Evolutionary conservation across 148 eudicot species (phyloP), one percentile per base, ranked within the genome.

Genomic region (Chenopodium album): DNA sequence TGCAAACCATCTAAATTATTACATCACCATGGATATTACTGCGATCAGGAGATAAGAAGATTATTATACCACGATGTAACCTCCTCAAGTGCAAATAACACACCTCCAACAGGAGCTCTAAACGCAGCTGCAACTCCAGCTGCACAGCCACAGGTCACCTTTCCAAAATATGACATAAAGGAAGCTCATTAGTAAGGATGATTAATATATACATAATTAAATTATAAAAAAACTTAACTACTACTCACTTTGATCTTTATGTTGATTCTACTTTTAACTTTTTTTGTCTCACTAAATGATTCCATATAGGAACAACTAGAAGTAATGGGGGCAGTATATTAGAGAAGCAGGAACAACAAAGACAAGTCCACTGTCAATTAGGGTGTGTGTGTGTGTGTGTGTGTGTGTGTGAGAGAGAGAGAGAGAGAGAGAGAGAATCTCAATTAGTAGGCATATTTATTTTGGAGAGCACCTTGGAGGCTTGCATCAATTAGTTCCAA

Each of bases 101-200:
- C 99, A 62, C 99, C 99, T 59, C 99, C 99, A 78, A 96, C 99
- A 47, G 99, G 99, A 90, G 99, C 98, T 90, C 99, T 94, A 56
- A 96, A 96, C 78, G 99, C 99, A 87, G 99, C 99, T 83, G 99
- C 98, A 79, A 96, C 99, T 86, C 99, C 99, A 87, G 99, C 99
- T 86, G 99, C 99, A 94, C 98, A 96, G 90, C 99, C 99, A 90
- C 99, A 96, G 77, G 99, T 96, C 82, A 96, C 99, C 99, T 96
- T 90, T 91, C 86, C 87, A 83, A 90, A 85, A 88, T 48, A 89
- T 84, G 62, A 89, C 79, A 90, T 34, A 79, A 85, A 80, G 78
- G 82, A 77, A 67, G 83, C 80, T 87, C 83, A 91, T 77, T 71
- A 85, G 82, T 87, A 84, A 91, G 88, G 74, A 79, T 67, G 52